Evolutionary conservation across 2,329 filamentous ascomycete species (phyloP), one percentile per base, ranked within the genome.

Genomic region (Neofusicoccum sp.): DNA sequence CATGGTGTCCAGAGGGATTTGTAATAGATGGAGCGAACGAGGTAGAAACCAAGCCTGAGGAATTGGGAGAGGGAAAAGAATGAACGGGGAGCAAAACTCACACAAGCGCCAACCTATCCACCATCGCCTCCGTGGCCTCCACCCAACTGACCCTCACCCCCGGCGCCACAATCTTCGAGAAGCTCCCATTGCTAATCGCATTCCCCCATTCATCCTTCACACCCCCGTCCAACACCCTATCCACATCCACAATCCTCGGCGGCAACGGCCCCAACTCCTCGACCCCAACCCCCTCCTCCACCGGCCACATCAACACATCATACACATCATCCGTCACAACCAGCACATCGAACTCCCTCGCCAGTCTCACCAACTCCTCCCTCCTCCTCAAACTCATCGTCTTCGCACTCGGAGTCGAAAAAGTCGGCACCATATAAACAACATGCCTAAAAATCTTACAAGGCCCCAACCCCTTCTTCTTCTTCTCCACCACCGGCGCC

Each of bases 321-420:
- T 98, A 98, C 7, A 98, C 93, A 74, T 98, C 95, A 77, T 98
- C 94, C 56, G 86, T 86, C 33, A 97, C 83, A 61, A 97, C 77
- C 16, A 98, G 83, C 6, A 91, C 92, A 74, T 98, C 88, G 73
- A 89, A 87, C 64, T 87, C 81, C 62, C 94, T 84, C 0, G 94
- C 94, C 5, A 97, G 77, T 12, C 81, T 79, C 28, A 98, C 87
- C 3, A 98, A 83, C 9, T 80, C 80, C 66, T 87, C 79, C 3
- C 95, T 85, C 31, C 89, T 85, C 16, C 77, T 73, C 3, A 92
- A 75, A 11, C 88, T 87, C 88, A 96, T 94, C 3, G 91, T 93
- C 71, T 89, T 89, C 34, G 89, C 92, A 0, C 90, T 93, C 0
- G 95, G 95, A 71, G 98, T 98, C 54, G 91, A 87, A 75, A 93